Evolutionary conservation across 1,284 basidiomycete genomes (phyloP).

Genomic region (Wallemia ichthyophaga): DNA sequence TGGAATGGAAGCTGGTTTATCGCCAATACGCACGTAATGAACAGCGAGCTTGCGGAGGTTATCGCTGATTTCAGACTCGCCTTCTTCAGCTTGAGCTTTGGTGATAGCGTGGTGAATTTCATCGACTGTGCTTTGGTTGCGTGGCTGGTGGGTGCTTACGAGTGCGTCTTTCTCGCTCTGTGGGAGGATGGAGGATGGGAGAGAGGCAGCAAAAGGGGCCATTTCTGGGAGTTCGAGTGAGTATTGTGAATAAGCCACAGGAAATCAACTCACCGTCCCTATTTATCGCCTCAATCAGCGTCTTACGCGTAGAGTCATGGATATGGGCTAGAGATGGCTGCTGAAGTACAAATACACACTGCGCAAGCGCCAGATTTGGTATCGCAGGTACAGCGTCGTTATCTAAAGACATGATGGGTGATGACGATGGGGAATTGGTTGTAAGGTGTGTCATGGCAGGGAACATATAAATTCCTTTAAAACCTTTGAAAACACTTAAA

Average conservation of each 20-base stretch:
- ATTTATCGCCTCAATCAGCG: slow-evolving; percentile 44
- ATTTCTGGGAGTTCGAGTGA: slow-evolving; percentile 26
- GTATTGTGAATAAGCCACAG: neutral
- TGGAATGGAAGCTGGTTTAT: slow-evolving; percentile 28
- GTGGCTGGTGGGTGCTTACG: slow-evolving; percentile 35
- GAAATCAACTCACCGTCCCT: slow-evolving; percentile 34
- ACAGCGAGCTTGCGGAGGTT: slow-evolving; percentile 55
- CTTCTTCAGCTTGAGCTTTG: slow-evolving; percentile 68
- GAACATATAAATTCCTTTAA: too few relatives aligned
- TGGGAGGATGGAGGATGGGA: slow-evolving; percentile 11
- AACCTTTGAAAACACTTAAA: too few relatives aligned
- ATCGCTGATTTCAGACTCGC: slow-evolving; percentile 77
- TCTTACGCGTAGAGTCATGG: slow-evolving; percentile 32
- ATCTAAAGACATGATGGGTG: slow-evolving; percentile 17
- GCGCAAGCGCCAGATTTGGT: slow-evolving; percentile 50
- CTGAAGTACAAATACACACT: slow-evolving; percentile 42
- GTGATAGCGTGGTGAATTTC: slow-evolving; percentile 46
- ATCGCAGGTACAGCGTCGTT: slow-evolving; percentile 44
- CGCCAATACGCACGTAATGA: slow-evolving; percentile 66
- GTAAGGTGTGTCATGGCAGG: too few relatives aligned
- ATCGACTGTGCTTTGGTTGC: slow-evolving; percentile 44
- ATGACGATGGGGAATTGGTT: neutral
- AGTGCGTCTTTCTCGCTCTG: slow-evolving; percentile 20
- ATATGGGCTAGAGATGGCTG: slow-evolving; percentile 28
- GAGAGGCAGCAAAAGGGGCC: slow-evolving; percentile 34